These are phyloP conservation scores for Pyrenophora seminiperda DNA, from an alignment of 2,329 filamentous ascomycete species.

Conservation along the genomic window DNA sequence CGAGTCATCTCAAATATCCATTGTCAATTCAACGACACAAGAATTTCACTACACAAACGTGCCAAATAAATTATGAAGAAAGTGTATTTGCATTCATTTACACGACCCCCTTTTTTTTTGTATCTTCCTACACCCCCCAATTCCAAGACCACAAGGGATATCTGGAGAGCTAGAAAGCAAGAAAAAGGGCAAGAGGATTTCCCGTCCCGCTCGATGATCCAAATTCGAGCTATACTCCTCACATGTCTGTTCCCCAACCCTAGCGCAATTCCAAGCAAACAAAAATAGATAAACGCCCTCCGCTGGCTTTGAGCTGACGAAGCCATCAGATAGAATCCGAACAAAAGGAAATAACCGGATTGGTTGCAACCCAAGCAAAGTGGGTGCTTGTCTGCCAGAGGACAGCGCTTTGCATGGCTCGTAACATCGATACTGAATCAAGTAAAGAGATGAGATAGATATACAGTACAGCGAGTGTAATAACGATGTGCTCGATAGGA, in stretches of 20 bases:
- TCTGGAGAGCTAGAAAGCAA: neutral
- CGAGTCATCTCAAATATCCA: too few species aligned
- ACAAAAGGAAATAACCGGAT: conserved; percentile 6
- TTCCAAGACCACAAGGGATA: neutral
- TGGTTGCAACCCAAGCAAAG: conserved; percentile 3
- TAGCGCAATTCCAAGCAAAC: neutral
- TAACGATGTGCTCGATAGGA: conserved; percentile 1
- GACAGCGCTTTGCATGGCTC: conserved; percentile 19
- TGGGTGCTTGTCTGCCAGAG: conserved; percentile 9
- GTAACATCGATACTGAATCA: conserved; percentile 18
- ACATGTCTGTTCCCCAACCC: too few species aligned
- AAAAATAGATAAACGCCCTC: conserved; percentile 1
- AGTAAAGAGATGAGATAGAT: conserved; percentile 14
- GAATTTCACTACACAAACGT: too few species aligned
- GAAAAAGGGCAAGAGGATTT: neutral
- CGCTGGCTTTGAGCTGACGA: conserved; percentile 7
- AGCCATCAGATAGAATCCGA: conserved; percentile 1
- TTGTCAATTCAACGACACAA: too few species aligned
- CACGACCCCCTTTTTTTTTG: neutral
- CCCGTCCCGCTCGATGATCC: neutral
- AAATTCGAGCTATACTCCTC: neutral
- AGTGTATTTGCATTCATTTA: neutral
- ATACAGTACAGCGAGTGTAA: conserved; percentile 21
- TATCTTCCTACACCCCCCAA: neutral
- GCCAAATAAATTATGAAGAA: neutral